Percentiles rank a stretch among this genome's conserved stretches.
Evolutionary conservation across 176 grass and related monocot genomes (phyloP).

Genomic region (Puya raimondii): DNA sequence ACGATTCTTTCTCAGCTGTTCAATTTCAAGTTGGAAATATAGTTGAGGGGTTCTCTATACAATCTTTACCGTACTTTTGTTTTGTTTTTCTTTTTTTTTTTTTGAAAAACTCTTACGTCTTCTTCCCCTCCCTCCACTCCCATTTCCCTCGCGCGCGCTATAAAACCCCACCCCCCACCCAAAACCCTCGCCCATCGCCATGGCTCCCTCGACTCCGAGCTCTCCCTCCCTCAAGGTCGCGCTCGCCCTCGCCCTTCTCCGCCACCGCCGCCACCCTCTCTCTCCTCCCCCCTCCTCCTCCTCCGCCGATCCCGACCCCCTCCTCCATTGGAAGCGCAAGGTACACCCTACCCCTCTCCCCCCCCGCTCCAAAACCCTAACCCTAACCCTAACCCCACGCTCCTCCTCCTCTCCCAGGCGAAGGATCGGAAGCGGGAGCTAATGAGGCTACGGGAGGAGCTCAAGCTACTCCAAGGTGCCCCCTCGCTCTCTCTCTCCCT

Average conservation of each 20-base stretch:
- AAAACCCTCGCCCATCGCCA: not conserved
- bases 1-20: too few relatives aligned
- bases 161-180: not conserved
- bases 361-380: not conserved
- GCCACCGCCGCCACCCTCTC: constrained; percentile 19
- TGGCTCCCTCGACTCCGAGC: constrained; percentile 31
- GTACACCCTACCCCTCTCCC: constrained; percentile 18
- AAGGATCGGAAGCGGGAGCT: constrained; percentile 91
- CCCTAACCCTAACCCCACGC: constrained; percentile 16
- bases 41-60: too few relatives aligned
- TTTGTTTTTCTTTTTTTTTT: too few relatives aligned
- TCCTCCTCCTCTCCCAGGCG: constrained; percentile 23
- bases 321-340: constrained; percentile 81
- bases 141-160: too few relatives aligned
- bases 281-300: not conserved
- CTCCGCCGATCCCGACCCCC: constrained; percentile 27
- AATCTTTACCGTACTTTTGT: too few relatives aligned
- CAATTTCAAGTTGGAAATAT: too few relatives aligned
- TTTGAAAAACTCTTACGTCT: too few relatives aligned
- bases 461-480: constrained; percentile 62
- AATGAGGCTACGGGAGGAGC: constrained; percentile 66
- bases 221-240: constrained; percentile 70
- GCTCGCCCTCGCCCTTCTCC: constrained; percentile 61
- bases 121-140: too few relatives aligned
- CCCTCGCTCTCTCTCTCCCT: not conserved